phyloP scores from a whole-genome alignment of 352 stramenopile species.

The Pythium angustatum region DNA sequence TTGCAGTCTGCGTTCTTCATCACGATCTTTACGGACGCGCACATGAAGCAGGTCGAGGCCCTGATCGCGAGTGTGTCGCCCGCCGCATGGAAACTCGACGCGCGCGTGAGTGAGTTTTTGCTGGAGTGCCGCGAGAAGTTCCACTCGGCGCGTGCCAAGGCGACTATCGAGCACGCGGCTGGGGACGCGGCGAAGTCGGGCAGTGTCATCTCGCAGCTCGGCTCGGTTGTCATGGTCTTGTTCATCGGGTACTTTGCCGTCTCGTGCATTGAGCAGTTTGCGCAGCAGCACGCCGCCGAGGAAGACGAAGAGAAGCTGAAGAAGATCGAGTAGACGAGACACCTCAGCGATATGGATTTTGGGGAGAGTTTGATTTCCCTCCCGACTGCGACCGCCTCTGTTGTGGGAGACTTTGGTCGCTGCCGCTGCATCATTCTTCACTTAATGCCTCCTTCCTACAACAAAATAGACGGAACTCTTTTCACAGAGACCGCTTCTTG shows the following conservation, averaged over 20 bases:
- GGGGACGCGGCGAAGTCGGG: conserved; percentile 49
- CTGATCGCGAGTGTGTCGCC: conserved; percentile 81
- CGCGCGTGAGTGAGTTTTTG: conserved; percentile 83
- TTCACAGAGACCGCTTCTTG: background rate
- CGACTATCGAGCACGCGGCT: conserved; percentile 53
- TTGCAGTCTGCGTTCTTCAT: conserved; percentile 91
- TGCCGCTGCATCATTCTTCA: background rate
- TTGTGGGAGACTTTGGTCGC: background rate
- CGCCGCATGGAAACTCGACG: conserved; percentile 69
- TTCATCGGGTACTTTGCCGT: conserved; percentile 91
- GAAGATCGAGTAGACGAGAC: conserved; percentile 47
- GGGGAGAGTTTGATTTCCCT: background rate
- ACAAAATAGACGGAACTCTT: conserved; percentile 29
- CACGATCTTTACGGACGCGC: conserved; percentile 87
- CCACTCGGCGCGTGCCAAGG: conserved; percentile 70
- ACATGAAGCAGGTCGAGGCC: conserved; percentile 84
- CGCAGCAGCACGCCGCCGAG: conserved; percentile 86
- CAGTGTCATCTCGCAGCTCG: conserved; percentile 72
- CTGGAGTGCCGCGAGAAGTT: conserved; percentile 88
- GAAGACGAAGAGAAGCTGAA: conserved; percentile 87
- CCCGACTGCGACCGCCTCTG: too few relatives aligned
- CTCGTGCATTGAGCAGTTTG: conserved; percentile 91
- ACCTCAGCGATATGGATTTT: background rate
- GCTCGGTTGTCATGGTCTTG: conserved; percentile 79
- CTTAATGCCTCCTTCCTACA: background rate